phyloP scores from a whole-genome alignment of 1,284 basidiomycete genomes.

The Papiliotrema nemorosa region DNA sequence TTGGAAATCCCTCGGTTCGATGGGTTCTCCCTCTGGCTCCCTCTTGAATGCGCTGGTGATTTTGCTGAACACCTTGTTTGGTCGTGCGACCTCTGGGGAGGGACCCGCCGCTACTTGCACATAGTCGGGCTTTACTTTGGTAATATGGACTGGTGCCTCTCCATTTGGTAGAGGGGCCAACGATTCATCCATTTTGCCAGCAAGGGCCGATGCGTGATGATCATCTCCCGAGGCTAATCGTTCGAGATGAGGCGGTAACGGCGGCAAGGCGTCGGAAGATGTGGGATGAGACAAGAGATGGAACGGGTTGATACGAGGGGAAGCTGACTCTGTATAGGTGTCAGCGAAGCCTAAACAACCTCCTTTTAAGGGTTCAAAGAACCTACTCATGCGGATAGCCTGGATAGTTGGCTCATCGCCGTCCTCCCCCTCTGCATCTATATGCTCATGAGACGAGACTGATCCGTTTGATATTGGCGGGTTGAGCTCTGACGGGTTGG shows the following conservation, averaged over 20 bases:
- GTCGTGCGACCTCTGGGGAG: constrained; percentile 3
- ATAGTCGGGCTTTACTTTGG: constrained; percentile 33
- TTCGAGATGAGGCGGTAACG: constrained; percentile 19
- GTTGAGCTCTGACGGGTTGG: no score
- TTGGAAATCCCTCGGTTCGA: background rate
- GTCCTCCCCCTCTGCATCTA: no score
- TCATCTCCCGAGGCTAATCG: constrained; percentile 11
- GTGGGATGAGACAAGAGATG: constrained; percentile 26
- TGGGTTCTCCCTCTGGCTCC: background rate
- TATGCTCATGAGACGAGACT: no score
- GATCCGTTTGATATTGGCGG: no score
- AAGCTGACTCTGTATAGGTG: background rate
- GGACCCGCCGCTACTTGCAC: constrained; percentile 27
- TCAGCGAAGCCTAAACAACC: no score
- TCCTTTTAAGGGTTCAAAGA: no score
- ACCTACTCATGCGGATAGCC: no score
- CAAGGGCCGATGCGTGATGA: constrained; percentile 1
- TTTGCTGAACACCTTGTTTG: constrained; percentile 28
- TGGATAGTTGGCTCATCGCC: no score
- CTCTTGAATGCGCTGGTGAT: constrained; percentile 33
- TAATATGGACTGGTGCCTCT: constrained; percentile 33
- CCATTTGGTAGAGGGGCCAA: background rate
- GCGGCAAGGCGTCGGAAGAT: constrained; percentile 12
- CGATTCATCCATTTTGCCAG: constrained; percentile 5
- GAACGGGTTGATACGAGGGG: constrained; percentile 29